Conservation (phyloP, 2,329 filamentous ascomycete genomes). For the Lachnellula arida region DNA sequence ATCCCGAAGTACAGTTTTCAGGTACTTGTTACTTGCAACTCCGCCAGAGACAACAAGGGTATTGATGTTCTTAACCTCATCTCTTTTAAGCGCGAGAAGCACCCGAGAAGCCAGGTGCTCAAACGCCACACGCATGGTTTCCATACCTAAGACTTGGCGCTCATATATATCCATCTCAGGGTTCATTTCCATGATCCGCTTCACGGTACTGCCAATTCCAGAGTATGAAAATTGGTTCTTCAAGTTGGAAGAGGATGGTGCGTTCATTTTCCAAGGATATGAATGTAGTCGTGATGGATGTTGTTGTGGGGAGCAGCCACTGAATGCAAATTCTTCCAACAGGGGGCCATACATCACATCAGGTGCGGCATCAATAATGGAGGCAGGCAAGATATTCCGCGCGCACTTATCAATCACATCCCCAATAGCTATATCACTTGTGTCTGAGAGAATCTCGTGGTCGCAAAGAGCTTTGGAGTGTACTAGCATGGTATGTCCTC, state of each 20-base stretch:
- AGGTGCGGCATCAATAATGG: constrained; percentile 47
- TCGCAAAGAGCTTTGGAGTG: constrained; percentile 62
- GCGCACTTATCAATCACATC: constrained; percentile 87
- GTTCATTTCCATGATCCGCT: constrained; percentile 46
- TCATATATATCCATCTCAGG: constrained; percentile 51
- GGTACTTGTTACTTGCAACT: constrained; percentile 79
- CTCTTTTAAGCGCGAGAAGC: constrained; percentile 57
- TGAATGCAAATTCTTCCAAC: constrained; percentile 77
- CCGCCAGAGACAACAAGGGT: constrained; percentile 84
- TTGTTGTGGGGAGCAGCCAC: constrained; percentile 30
- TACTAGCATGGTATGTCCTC: constrained; percentile 86
- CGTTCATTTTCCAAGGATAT: constrained; percentile 62
- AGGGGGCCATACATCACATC: constrained; percentile 75
- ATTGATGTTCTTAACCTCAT: constrained; percentile 32
- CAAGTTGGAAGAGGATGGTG: constrained; percentile 58
- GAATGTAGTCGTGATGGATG: constrained; percentile 26
- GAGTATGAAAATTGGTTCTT: constrained; percentile 62
- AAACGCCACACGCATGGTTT: constrained; percentile 76
- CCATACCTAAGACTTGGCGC: constrained; percentile 63
- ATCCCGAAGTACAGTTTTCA: constrained; percentile 59
- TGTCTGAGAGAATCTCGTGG: constrained; percentile 69
- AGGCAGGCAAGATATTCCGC: constrained; percentile 64
- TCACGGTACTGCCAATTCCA: constrained; percentile 62
- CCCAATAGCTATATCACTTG: constrained; percentile 80
- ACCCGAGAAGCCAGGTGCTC: constrained; percentile 79